These are phyloP conservation scores for Chrysochromulina tobinii DNA, from an alignment of 78 protist genomes.

Conservation along the genomic window DNA sequence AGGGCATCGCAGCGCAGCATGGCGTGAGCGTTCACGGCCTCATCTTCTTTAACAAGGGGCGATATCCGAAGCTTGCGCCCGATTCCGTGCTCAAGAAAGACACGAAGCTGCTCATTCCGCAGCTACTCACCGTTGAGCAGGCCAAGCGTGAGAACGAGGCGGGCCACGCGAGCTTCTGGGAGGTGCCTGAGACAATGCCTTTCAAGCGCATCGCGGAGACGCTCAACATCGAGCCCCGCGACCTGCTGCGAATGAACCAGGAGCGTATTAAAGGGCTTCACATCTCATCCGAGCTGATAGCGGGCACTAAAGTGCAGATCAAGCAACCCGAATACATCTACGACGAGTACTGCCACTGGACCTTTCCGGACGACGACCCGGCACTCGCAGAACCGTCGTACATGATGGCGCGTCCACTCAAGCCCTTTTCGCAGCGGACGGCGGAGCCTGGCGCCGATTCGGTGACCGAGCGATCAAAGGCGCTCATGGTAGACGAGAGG, in stretches of 20 bases:
- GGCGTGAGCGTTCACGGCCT: neutral
- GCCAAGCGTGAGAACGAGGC: too few relatives aligned
- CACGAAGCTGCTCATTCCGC: neutral
- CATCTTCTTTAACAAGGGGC: neutral
- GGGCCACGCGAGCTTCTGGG: too few relatives aligned
- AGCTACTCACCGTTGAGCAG: neutral
- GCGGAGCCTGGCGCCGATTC: neutral
- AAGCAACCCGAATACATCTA: neutral
- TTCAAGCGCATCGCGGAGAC: neutral
- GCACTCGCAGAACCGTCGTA: neutral
- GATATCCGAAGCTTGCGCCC: neutral
- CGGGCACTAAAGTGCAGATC: neutral
- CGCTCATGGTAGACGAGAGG: neutral
- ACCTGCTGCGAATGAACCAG: neutral
- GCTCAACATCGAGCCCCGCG: neutral
- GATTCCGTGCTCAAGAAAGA: neutral
- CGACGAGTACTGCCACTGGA: constrained; percentile 21
- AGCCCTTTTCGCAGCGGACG: neutral
- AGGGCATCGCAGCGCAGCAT: neutral
- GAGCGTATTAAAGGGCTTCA: neutral
- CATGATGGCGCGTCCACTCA: neutral
- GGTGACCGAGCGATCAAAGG: neutral
- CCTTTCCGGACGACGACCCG: neutral
- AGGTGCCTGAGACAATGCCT: neutral
- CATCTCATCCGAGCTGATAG: neutral